These are phyloP conservation scores for Tetratostichococcus sp. DNA, from an alignment of 139 green algal species.

Conservation along the genomic window DNA sequence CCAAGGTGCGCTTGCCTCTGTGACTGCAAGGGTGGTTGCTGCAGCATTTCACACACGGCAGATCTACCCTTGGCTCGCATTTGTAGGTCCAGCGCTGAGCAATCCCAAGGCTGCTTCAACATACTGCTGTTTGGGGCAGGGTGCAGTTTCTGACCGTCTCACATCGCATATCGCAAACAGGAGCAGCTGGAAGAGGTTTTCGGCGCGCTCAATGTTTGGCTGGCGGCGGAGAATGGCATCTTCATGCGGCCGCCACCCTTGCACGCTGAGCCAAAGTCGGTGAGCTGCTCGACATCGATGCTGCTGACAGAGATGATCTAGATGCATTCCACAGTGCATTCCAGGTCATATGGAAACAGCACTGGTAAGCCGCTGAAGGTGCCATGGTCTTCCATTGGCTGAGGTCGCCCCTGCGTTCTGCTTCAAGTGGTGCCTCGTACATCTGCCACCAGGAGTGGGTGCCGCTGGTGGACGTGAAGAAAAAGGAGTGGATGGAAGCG, in stretches of 20 bases:
- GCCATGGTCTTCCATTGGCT: too few species aligned
- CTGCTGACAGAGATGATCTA: too few species aligned
- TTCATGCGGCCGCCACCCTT: slow-evolving; percentile 69
- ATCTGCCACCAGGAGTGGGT: slow-evolving; percentile 77
- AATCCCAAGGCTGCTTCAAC: not conserved
- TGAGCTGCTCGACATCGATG: too few species aligned
- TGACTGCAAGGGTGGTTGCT: too few species aligned
- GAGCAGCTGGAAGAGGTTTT: slow-evolving; percentile 85
- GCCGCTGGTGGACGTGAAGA: slow-evolving; percentile 64
- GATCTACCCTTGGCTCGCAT: too few species aligned
- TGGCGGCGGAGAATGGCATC: slow-evolving; percentile 96
- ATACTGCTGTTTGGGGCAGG: not conserved
- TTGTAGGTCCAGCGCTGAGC: too few species aligned
- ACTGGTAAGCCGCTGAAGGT: too few species aligned
- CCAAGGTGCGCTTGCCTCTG: slow-evolving; percentile 12
- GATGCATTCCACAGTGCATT: too few species aligned
- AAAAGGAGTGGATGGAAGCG: slow-evolving; percentile 91
- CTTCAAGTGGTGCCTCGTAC: too few species aligned
- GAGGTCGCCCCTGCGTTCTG: too few species aligned
- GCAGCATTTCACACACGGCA: slow-evolving; percentile 3
- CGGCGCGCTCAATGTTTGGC: slow-evolving; percentile 74
- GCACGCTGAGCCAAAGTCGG: not conserved
- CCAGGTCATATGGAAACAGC: too few species aligned
- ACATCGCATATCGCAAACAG: not conserved
- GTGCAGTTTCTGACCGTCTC: too few species aligned